Base-by-base conservation (phyloP, 768 basidiomycete species). In the Scleroderma bovista region DNA sequence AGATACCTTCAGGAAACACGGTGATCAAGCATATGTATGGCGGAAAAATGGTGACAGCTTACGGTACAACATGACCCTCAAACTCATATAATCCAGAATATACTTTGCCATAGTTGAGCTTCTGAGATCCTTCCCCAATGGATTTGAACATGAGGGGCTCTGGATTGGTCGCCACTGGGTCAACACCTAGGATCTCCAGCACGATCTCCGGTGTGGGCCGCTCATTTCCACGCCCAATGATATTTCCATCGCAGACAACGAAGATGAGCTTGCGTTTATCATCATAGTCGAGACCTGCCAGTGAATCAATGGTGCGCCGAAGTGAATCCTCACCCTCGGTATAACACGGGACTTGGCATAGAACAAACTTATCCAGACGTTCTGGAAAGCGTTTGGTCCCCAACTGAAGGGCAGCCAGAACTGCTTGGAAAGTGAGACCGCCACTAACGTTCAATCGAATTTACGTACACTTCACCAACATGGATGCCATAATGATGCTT, bases 61-160 rank as follows among this genome's bases (percentile, higher is more conserved):
- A 80, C 72, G 82, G 83, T 23, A 84, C 82, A 53, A 84, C 82
- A 48, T 84, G 83, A 16, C 83, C 83, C 53, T 81, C 79, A 50
- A 80, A 84, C 62, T 85, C 84, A 60, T 85, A 85, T 51, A 85
- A 61, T 19, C 83, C 83, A 29, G 83, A 83, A 60, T 84, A 85
- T 23, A 85, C 69, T 59, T 85, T 85, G 26, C 80, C 84, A 56
- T 83, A 84, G 61, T 85, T 85, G 54, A 84, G 72, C 57, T 82
- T 80, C 58, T 76, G 77, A 5, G 80, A 77, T 11, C 83, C 83
- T 53, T 85, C 78, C 9, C 83, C 83, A 38, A 85, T 67, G n/a
- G 79, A 80, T 57, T 80, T 81, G 77, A 84, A 85, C 60, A 81
- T 67, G 23, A 84, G 70, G 1, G 84, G 79, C 58, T 85, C 83